Evolutionary conservation across 768 basidiomycete genomes (phyloP).

Genomic region (Psilocybe azurescens): DNA sequence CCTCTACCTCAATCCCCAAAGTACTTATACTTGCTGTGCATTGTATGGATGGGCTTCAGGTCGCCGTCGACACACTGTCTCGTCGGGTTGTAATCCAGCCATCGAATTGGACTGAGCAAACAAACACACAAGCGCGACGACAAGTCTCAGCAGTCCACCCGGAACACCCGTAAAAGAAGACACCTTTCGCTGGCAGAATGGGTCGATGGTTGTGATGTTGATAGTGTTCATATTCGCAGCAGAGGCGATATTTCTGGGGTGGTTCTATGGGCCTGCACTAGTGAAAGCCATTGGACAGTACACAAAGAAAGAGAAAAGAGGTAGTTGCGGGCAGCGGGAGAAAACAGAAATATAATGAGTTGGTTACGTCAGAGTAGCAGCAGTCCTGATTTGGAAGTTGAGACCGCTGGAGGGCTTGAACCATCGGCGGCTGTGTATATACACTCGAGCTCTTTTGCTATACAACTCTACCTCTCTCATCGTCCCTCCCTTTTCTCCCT

Average conservation of each 20-base stretch:
- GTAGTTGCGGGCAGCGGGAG: neutral
- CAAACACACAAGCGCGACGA: neutral
- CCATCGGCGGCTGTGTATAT: slow-evolving; percentile 20
- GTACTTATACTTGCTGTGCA: neutral
- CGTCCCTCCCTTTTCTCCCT: slow-evolving; percentile 10
- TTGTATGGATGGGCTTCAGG: neutral
- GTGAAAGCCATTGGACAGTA: neutral
- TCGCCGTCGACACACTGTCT: neutral
- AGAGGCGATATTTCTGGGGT: neutral
- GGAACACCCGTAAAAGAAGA: slow-evolving; percentile 4
- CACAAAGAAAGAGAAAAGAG: neutral
- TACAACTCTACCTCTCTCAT: slow-evolving; percentile 20
- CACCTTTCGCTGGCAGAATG: neutral
- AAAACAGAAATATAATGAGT: neutral
- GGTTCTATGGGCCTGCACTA: neutral
- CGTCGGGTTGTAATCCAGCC: neutral
- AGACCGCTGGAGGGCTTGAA: slow-evolving; percentile 21
- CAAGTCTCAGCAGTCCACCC: slow-evolving; percentile 4
- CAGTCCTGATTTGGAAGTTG: slow-evolving; percentile 31
- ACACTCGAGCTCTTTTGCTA: slow-evolving; percentile 23
- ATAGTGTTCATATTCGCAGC: too few species aligned
- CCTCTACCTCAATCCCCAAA: neutral
- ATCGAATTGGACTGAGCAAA: neutral
- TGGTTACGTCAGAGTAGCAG: slow-evolving; percentile 6
- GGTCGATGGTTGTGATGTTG: too few species aligned